Evolutionary conservation across 2,329 filamentous ascomycete genomes (phyloP).

Genomic region (Colletotrichum sp.): DNA sequence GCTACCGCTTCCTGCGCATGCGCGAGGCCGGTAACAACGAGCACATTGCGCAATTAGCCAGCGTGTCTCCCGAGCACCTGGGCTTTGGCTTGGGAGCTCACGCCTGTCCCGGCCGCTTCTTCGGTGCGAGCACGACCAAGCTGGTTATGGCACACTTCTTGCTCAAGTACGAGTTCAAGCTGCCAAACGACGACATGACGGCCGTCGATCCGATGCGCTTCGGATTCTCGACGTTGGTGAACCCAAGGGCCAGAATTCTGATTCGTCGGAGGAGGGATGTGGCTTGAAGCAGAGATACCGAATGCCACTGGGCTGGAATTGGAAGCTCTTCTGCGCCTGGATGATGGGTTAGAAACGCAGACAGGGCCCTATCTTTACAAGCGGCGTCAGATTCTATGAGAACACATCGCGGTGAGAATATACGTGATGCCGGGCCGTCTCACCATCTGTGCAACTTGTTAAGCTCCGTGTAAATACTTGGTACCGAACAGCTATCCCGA

Average conservation of each 20-base stretch:
- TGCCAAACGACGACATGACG: slow-evolving; percentile 35
- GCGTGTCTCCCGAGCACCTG: slow-evolving; percentile 37
- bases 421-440: neutral
- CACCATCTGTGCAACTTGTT: neutral
- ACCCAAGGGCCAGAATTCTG: neutral
- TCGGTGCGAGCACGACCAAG: slow-evolving; percentile 51
- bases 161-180: slow-evolving; percentile 44
- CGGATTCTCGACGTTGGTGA: slow-evolving; percentile 1
- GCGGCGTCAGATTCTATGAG: neutral
- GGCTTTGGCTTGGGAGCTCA: slow-evolving; percentile 51
- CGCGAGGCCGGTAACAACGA: slow-evolving; percentile 1
- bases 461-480: too few relatives aligned
- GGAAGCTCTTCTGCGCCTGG: neutral
- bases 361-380: neutral
- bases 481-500: neutral
- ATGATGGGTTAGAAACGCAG: neutral
- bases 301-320: neutral
- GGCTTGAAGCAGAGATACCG: neutral
- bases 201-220: neutral
- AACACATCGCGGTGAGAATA: neutral
- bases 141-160: slow-evolving; percentile 44
- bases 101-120: slow-evolving; percentile 54
- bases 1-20: slow-evolving; percentile 1
- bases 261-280: neutral
- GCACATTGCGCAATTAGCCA: slow-evolving; percentile 43